Percentiles rank a stretch among this genome's conserved stretches.
These are phyloP conservation scores for Amaranthus cruentus DNA, from an alignment of 148 eudicot species.

Conservation along the genomic window DNA sequence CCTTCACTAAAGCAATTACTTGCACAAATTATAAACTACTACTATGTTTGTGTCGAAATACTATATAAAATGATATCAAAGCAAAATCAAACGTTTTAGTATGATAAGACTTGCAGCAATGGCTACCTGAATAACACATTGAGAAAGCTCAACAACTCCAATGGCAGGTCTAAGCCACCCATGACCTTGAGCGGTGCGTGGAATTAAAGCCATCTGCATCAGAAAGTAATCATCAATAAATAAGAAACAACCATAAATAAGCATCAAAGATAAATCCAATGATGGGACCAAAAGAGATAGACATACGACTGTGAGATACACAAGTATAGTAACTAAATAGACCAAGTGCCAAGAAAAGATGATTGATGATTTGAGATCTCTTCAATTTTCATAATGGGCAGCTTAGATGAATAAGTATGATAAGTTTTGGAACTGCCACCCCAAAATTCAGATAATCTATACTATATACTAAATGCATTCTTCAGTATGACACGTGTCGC, in stretches of 20 bases:
- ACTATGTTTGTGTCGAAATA: neutral
- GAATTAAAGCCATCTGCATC: conserved; percentile 81
- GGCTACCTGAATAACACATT: conserved; percentile 73
- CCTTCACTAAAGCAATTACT: neutral
- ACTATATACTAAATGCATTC: no score
- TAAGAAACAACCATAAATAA: neutral
- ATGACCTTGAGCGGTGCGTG: conserved; percentile 82
- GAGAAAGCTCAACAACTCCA: conserved; percentile 92
- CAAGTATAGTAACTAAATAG: neutral
- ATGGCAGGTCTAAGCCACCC: conserved; percentile 98
- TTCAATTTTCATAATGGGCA: neutral
- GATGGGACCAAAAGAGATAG: neutral
- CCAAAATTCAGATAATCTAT: no score
- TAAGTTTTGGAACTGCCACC: neutral
- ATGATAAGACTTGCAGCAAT: neutral
- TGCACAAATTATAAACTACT: neutral
- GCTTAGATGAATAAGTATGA: neutral
- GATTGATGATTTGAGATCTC: neutral
- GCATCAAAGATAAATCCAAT: neutral
- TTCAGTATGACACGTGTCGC: no score
- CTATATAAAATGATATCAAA: neutral
- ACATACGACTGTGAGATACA: neutral
- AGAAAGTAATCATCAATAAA: conserved; percentile 9
- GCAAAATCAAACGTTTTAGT: neutral
- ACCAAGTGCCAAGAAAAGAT: neutral